Percentiles rank a stretch among this genome's conserved stretches.
These are phyloP conservation scores for Auricularia heimuer DNA, from an alignment of 768 basidiomycete species.

Conservation along the genomic window DNA sequence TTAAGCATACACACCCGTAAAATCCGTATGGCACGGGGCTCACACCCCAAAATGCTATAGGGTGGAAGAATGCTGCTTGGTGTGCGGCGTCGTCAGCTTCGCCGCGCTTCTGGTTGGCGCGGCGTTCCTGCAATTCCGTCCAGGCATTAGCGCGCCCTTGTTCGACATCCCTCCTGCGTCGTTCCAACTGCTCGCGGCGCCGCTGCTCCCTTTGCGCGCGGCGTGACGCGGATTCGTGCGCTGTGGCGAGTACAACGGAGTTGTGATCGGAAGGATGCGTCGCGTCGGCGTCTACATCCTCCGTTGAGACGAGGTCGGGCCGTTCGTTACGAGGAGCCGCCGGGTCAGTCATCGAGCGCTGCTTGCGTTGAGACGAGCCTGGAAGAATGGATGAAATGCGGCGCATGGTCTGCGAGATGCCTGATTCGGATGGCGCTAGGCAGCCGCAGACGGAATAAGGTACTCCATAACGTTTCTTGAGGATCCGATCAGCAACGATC, in stretches of 20 bases:
- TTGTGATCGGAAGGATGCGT: conserved; percentile 9
- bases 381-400: background rate
- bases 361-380: background rate
- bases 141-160: background rate
- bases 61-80: background rate
- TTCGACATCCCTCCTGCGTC: background rate
- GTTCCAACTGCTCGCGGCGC: background rate
- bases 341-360: background rate
- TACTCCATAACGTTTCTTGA: conserved; percentile 12
- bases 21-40: background rate
- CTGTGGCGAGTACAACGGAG: background rate
- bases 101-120: background rate
- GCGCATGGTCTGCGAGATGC: background rate
- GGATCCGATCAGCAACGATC: background rate
- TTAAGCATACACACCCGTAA: background rate
- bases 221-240: background rate
- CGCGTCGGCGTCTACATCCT: conserved; percentile 2
- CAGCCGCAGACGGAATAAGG: conserved; percentile 7
- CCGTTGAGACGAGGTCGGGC: conserved; percentile 4
- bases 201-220: background rate
- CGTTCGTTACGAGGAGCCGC: background rate
- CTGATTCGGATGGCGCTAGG: conserved; percentile 11
- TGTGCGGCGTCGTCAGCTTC: background rate
- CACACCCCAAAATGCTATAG: background rate
- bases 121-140: background rate